These are phyloP conservation scores for Seminavis robusta DNA, from an alignment of 108 stramenopile species.

Conservation along the genomic window DNA sequence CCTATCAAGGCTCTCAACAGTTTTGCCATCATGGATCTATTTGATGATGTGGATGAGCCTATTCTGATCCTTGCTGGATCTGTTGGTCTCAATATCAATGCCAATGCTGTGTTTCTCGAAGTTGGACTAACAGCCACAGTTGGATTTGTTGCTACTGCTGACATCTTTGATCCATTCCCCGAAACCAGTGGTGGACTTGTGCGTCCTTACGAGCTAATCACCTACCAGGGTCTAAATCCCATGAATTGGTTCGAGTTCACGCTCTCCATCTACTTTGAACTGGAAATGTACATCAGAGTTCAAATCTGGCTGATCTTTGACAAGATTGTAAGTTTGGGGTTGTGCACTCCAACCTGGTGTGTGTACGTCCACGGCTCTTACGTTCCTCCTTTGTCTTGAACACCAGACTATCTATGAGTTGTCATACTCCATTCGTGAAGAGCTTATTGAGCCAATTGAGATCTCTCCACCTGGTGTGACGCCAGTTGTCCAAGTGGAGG, in stretches of 20 bases:
- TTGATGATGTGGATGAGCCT: constrained; percentile 31
- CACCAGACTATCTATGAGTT: too few relatives aligned
- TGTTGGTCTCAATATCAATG: constrained; percentile 5
- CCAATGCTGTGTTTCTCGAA: constrained; percentile 23
- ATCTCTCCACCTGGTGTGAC: too few relatives aligned
- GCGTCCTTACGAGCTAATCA: constrained; percentile 25
- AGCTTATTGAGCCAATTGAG: too few relatives aligned
- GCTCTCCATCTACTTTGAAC: constrained; percentile 11
- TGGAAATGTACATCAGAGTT: constrained; percentile 16
- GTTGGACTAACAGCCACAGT: constrained; percentile 18
- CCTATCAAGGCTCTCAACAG: constrained; percentile 30
- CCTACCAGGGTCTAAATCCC: constrained; percentile 7
- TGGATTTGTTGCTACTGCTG: constrained; percentile 16
- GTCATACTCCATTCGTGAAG: too few relatives aligned
- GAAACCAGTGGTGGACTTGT: constrained; percentile 19
- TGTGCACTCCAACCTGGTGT: too few relatives aligned
- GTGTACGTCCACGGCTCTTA: too few relatives aligned
- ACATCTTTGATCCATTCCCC: constrained; percentile 33
- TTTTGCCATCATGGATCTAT: constrained; percentile 30
- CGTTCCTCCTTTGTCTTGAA: too few relatives aligned
- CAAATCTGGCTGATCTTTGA: neutral
- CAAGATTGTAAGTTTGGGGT: neutral
- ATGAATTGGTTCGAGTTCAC: constrained; percentile 38
- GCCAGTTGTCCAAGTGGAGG: too few relatives aligned
- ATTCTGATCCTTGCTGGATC: constrained; percentile 12